phyloP scores from a whole-genome alignment of 352 stramenopile species.

The Globisporangium radiosum region DNA sequence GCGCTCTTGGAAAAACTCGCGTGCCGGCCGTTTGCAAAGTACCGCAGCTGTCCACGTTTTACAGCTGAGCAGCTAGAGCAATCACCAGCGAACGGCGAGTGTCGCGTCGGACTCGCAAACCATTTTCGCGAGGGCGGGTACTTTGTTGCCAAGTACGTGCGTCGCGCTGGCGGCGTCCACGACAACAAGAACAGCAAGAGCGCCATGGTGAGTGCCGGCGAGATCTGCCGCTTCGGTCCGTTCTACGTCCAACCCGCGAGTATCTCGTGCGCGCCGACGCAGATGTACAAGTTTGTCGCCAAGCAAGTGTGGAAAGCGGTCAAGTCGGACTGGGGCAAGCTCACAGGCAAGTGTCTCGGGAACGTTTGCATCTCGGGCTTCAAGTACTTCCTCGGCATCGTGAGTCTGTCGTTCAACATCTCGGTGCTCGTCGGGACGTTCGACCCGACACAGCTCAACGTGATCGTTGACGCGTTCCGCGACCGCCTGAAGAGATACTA shows the following conservation, averaged over 20 bases:
- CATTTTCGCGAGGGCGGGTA: conserved; percentile 27
- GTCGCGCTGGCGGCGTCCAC: conserved; percentile 9
- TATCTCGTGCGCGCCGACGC: conserved; percentile 16
- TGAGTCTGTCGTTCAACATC: conserved; percentile 65
- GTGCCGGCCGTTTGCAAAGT: background rate
- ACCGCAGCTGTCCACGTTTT: background rate
- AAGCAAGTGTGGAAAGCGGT: conserved; percentile 14
- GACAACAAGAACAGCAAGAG: background rate
- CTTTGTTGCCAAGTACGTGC: conserved; percentile 48
- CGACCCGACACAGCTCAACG: conserved; percentile 4
- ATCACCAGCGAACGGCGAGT: conserved; percentile 3
- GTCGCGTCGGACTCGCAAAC: conserved; percentile 10
- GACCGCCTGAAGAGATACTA: conserved; percentile 17
- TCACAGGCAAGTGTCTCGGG: conserved; percentile 18
- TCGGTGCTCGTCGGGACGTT: conserved; percentile 35
- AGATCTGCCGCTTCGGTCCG: conserved; percentile 44
- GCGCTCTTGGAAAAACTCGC: background rate
- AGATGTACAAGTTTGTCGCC: conserved; percentile 14
- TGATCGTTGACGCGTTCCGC: conserved; percentile 20
- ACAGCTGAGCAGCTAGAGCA: background rate
- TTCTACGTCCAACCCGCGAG: conserved; percentile 30
- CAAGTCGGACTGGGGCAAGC: conserved; percentile 22
- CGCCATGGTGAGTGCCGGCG: conserved; percentile 18
- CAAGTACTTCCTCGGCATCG: conserved; percentile 46
- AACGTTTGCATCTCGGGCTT: conserved; percentile 20